These are phyloP conservation scores for Gaeumannomyces sp. DNA, from an alignment of 2,329 filamentous ascomycete species.

Conservation along the genomic window DNA sequence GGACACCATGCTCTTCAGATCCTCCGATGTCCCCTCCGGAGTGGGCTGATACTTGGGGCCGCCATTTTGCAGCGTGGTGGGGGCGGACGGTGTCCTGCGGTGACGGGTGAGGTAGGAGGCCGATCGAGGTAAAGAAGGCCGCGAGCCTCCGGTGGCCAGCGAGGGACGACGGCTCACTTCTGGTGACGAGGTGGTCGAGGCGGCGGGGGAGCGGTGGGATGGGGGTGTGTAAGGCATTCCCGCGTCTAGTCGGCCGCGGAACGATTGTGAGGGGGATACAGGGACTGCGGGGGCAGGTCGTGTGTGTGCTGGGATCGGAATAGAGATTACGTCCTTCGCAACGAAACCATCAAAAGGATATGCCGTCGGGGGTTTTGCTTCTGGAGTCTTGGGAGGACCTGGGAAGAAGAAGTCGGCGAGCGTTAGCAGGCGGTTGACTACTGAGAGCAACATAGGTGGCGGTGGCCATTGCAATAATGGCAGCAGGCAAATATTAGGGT, in stretches of 20 bases:
- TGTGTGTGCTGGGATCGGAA: conserved; percentile 1
- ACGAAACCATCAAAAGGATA: conserved; percentile 7
- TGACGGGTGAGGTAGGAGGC: conserved; percentile 61
- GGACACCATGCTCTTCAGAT: conserved; percentile 40
- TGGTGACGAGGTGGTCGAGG: conserved; percentile 52
- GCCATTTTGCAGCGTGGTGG: conserved; percentile 19
- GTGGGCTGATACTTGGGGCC: conserved; percentile 33
- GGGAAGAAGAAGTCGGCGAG: not conserved
- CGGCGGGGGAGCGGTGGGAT: conserved; percentile 56
- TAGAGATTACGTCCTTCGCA: not conserved
- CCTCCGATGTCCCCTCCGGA: conserved; percentile 43
- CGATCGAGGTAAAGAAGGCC: conserved; percentile 55
- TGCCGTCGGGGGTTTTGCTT: not conserved
- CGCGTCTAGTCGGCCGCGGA: conserved; percentile 21
- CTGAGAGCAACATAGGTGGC: not conserved
- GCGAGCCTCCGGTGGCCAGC: conserved; percentile 38
- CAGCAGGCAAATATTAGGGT: not conserved
- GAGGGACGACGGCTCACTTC: conserved; percentile 53
- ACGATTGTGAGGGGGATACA: conserved; percentile 1
- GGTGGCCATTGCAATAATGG: conserved; percentile 7
- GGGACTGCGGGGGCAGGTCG: conserved; percentile 6
- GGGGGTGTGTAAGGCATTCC: conserved; percentile 88
- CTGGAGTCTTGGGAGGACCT: conserved; percentile 1
- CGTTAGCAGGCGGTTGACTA: conserved; percentile 3
- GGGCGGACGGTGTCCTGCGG: conserved; percentile 49